These are phyloP conservation scores for Globisporangium rhizosaccharum DNA, from an alignment of 352 stramenopile species.

Conservation along the genomic window DNA sequence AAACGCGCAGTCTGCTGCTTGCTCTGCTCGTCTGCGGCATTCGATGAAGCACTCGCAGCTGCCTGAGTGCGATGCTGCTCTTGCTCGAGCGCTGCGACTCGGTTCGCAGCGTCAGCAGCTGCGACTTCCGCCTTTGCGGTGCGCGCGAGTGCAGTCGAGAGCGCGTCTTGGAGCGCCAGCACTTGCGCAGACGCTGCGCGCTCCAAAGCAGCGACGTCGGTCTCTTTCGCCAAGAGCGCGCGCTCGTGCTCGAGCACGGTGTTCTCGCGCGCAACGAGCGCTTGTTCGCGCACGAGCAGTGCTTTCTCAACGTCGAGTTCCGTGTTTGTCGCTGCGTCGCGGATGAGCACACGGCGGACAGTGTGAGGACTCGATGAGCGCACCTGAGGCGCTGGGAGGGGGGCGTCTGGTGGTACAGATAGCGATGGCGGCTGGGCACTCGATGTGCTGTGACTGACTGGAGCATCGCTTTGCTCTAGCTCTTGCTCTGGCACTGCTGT, in stretches of 20 bases:
- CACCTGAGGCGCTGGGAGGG: too few species aligned
- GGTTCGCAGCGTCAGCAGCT: constrained; percentile 21
- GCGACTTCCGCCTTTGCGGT: constrained; percentile 22
- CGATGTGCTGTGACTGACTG: too few species aligned
- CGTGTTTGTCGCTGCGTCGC: constrained; percentile 54
- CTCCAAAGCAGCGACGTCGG: constrained; percentile 7
- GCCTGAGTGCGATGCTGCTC: background rate
- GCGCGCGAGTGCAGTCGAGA: constrained; percentile 16
- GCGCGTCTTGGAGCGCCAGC: constrained; percentile 21
- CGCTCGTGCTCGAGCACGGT: constrained; percentile 30
- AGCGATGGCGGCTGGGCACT: too few species aligned
- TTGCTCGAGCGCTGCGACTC: constrained; percentile 4
- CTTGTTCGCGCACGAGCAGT: constrained; percentile 34
- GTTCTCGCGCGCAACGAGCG: constrained; percentile 28
- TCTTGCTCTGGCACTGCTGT: too few species aligned
- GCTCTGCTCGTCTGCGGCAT: background rate
- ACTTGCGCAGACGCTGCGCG: constrained; percentile 16
- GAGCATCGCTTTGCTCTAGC: too few species aligned
- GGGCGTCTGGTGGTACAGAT: too few species aligned
- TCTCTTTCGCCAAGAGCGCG: constrained; percentile 26
- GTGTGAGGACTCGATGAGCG: background rate
- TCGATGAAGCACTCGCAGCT: too few species aligned
- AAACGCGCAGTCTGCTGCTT: background rate
- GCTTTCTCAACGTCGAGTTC: constrained; percentile 48
- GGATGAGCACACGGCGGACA: background rate